Base-by-base conservation (phyloP, 805 yeast species). In the Isabelozyma heimii region DNA sequence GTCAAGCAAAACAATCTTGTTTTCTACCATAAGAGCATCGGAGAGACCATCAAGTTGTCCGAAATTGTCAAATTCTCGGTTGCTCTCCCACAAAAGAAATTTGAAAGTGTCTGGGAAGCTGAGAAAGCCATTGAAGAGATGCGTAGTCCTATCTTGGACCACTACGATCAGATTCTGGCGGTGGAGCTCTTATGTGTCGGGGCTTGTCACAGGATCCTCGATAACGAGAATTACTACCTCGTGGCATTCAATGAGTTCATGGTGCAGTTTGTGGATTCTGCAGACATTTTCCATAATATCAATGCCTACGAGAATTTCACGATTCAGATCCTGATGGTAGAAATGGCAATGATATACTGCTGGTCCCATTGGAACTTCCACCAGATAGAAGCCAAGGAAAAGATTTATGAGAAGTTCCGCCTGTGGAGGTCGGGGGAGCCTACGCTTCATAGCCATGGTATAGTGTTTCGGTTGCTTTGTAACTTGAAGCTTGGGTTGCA, bases 331-430 rank as follows among this genome's bases (percentile, higher is more conserved):
- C 53, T 69, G 1, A 43, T 78, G 16, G 42, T 76, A 10, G 83
- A 79, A 30, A 57, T 73, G 57, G 50, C 78, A 2, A 55, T 79
- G 14, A 69, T 66, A 43, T 79, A 76, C 52, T 74, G 79, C 47
- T 73, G 76, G 61, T 61, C 69, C 8, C 79, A 77, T 50, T 79
- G 80, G 80, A 57, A 58, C 17, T 74, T 61, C 48, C 47, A 51
- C 6, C 15, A 43, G 27, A 17, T 14, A 16, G 46, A 43, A 24
- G 37, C 35, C 20, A 46, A 15, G 42, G 44, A 4, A 50, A 50
- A 6, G 49, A 42, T 54, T 8, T 24, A 48, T 16, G 26, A n/a
- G 15, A 56, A 53, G 40, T 72, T 72, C 45, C 42, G 52, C 10
- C 52, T 49, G 3, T 76, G 79, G 77, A 58, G 61, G 5, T 45